A percentile compares a stretch with the other conserved stretches of the same genome.
These are phyloP conservation scores for Caryopteris hybrid DNA, from an alignment of 305 asterid species.

Conservation along the genomic window DNA sequence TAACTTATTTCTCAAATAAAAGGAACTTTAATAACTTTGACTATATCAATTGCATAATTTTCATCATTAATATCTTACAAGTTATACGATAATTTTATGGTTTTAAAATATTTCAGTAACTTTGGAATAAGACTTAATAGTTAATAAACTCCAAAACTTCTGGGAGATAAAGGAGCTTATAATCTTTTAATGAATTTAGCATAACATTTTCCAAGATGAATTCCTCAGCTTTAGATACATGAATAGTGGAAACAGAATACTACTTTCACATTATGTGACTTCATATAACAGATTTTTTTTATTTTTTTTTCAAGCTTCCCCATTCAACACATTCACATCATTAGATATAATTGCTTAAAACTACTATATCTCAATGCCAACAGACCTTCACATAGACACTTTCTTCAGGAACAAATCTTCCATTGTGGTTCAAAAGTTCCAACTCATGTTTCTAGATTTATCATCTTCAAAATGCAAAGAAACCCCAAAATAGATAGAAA, in stretches of 20 bases:
- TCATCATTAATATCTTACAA: neutral
- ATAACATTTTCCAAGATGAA: neutral
- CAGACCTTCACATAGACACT: conserved; percentile 1
- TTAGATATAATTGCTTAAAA: neutral
- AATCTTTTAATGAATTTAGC: neutral
- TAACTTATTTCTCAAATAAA: neutral
- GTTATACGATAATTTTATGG: neutral
- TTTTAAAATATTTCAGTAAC: neutral
- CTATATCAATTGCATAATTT: neutral
- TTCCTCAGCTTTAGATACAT: neutral
- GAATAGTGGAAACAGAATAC: neutral
- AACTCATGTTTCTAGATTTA: neutral
- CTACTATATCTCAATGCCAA: neutral
- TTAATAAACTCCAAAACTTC: neutral
- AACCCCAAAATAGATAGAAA: neutral
- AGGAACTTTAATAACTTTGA: neutral
- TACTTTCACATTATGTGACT: neutral
- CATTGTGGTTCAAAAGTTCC: neutral
- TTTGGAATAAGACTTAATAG: neutral
- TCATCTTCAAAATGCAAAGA: neutral
- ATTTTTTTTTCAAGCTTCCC: neutral
- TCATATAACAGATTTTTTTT: neutral
- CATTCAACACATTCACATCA: neutral
- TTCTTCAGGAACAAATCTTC: neutral
- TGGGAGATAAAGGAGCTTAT: neutral